These are phyloP conservation scores for Tylopilus rubrobrunneus DNA, from an alignment of 768 basidiomycete species.

Conservation along the genomic window DNA sequence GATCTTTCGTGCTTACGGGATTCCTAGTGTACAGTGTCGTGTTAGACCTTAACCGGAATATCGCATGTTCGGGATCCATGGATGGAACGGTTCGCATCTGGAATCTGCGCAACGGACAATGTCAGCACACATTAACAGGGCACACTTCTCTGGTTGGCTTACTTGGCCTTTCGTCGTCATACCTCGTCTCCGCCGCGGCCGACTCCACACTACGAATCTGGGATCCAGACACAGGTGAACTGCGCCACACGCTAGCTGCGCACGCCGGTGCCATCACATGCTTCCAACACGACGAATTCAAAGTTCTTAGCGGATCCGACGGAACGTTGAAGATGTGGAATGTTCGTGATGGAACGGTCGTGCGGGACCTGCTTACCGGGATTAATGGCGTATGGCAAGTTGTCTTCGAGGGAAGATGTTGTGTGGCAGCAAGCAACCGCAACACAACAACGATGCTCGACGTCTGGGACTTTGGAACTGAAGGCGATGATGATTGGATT, in stretches of 20 bases:
- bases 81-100: constrained; percentile 96
- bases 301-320: constrained; percentile 92
- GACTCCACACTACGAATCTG: constrained; percentile 94
- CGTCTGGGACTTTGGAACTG: constrained; percentile 86
- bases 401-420: constrained; percentile 89
- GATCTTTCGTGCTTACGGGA: constrained; percentile 6
- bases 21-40: constrained; percentile 89
- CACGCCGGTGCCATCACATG: constrained; percentile 99
- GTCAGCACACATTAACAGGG: constrained; percentile 76
- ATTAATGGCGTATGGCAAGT: constrained; percentile 98
- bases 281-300: constrained; percentile 98
- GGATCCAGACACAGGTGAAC: constrained; percentile 82
- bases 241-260: constrained; percentile 78
- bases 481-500: constrained; percentile 73
- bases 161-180: constrained; percentile 82
- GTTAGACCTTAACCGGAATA: constrained; percentile 78
- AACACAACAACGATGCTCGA: constrained; percentile 75
- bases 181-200: constrained; percentile 93
- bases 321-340: constrained; percentile 99
- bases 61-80: constrained; percentile 97
- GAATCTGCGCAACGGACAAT: constrained; percentile 80
- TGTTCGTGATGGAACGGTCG: constrained; percentile 77
- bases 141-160: constrained; percentile 96
- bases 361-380: constrained; percentile 84
- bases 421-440: constrained; percentile 89